Evolutionary conservation across 1,284 basidiomycete genomes (phyloP).

Genomic region (Mycosarcoma mackinlayi): DNA sequence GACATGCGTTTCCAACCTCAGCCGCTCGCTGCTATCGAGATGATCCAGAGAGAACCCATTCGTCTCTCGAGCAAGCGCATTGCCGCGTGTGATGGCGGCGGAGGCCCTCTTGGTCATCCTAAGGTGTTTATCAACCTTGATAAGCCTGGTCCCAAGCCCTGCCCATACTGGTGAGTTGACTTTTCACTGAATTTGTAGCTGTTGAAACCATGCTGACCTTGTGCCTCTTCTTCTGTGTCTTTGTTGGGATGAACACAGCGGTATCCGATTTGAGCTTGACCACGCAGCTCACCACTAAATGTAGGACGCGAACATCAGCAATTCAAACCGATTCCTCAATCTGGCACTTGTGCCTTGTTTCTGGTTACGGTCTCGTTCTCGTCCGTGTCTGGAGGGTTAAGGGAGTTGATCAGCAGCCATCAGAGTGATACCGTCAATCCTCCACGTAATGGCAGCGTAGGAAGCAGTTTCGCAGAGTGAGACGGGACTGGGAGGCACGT

Average conservation of each 20-base stretch:
- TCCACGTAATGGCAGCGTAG: too few relatives aligned
- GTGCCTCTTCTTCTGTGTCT: background rate
- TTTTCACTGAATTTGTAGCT: background rate
- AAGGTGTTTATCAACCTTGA: slow-evolving; percentile 94
- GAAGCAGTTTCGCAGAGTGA: too few relatives aligned
- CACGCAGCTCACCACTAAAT: slow-evolving; percentile 40
- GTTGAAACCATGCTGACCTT: background rate
- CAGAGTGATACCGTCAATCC: too few relatives aligned
- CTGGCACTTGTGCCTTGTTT: slow-evolving; percentile 3
- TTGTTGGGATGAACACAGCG: too few relatives aligned
- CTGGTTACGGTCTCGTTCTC: too few relatives aligned
- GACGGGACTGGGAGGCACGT: too few relatives aligned
- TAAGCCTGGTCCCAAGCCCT: slow-evolving; percentile 64
- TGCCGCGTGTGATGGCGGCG: slow-evolving; percentile 87
- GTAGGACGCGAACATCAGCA: background rate
- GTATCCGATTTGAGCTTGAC: slow-evolving; percentile 58
- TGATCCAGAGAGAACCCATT: slow-evolving; percentile 87
- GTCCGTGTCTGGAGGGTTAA: too few relatives aligned
- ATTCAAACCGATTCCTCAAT: slow-evolving; percentile 5
- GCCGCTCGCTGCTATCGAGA: slow-evolving; percentile 89
- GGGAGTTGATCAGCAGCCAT: too few relatives aligned
- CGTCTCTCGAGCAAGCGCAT: slow-evolving; percentile 81
- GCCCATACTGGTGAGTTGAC: slow-evolving; percentile 60
- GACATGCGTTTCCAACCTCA: slow-evolving; percentile 85
- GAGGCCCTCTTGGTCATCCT: slow-evolving; percentile 94